These are phyloP conservation scores for Pezicula neosporulosa DNA, from an alignment of 2,329 filamentous ascomycete species.

Conservation along the genomic window DNA sequence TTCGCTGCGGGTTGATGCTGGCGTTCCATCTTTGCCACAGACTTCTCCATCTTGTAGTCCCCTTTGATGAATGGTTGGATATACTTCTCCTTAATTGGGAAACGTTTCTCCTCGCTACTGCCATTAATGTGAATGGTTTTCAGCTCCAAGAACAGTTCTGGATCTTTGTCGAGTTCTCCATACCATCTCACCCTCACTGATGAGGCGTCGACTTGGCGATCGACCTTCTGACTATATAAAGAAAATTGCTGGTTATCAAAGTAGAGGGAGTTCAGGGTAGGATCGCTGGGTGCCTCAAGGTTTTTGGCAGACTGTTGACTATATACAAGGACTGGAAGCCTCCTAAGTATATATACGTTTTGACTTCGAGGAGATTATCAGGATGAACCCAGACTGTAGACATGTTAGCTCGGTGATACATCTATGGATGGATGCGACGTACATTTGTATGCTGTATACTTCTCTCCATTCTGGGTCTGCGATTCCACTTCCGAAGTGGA, in stretches of 20 bases:
- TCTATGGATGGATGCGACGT: conserved; percentile 29
- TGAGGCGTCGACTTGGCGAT: conserved; percentile 68
- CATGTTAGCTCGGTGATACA: too few species aligned
- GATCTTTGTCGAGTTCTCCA: conserved; percentile 73
- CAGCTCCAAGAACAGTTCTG: conserved; percentile 83
- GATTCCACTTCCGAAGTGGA: conserved; percentile 36
- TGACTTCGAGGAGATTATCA: conserved; percentile 94
- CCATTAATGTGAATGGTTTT: conserved; percentile 79
- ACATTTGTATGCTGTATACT: conserved; percentile 86
- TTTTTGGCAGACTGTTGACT: conserved; percentile 84
- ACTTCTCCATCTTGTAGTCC: conserved; percentile 90
- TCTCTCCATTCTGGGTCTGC: conserved; percentile 62
- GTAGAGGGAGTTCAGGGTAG: conserved; percentile 91
- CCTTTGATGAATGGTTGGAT: conserved; percentile 82
- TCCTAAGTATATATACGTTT: conserved; percentile 94
- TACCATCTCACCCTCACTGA: conserved; percentile 91
- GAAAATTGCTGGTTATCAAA: conserved; percentile 87
- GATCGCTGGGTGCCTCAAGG: conserved; percentile 75
- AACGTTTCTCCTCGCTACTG: conserved; percentile 72
- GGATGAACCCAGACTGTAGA: conserved; percentile 82
- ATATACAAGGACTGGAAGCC: conserved; percentile 87
- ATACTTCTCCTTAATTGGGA: conserved; percentile 92
- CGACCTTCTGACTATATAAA: conserved; percentile 83
- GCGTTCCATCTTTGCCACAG: conserved; percentile 79
- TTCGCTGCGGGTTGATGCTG: conserved; percentile 64